Evolutionary conservation across 208 protist species (phyloP), one percentile per base, ranked within the genome.

Genomic region (Trypanosoma avium): DNA sequence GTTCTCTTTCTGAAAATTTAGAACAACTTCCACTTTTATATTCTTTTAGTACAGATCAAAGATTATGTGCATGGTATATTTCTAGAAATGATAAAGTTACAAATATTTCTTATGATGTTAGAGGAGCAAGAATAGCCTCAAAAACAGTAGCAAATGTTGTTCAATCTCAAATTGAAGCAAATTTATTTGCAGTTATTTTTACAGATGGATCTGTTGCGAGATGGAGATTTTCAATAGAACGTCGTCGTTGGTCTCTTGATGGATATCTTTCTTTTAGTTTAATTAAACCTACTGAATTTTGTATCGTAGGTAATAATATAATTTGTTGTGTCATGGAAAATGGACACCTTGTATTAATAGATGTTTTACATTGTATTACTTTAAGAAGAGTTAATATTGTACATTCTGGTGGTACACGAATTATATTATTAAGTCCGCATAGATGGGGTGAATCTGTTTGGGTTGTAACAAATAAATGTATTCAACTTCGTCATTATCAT

Each of bases 101-200:
- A 29, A 66, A 61, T 59, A 81, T 92, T 13, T 52, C 84, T 26
- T 60, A 61, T 19, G 88, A 94, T 62, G 77, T 90, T 19, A 77
- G 83, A 19, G 83, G 88, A 10, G 79, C 77, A n/a, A 75, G 85
- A 29, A 90, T 90, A 43, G 69, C 70, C 12, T 66, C 82, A 24
- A 90, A 86, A 71, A 66, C 64, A 26, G 73, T 83, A 13, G 62
- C 77, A 15, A 82, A 86, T 67, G 81, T 92, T 0, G 62, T 79
- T 50, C 88, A 94, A 62, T 90, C 81, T 4, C 69, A 76, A 36
- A 43, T 65, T 17, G 47, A 77, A 55, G 43, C 75, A 17, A 77
- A 82, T 45, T 56, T 71, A 22, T 94, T 94, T 50, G 76, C 75
- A 0, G 76, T 94, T 48, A 75, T 92, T 40, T 90, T 94, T 61